Percentiles rank a stretch among this genome's conserved stretches.
Conservation (phyloP, 108 stramenopile genomes). For the Craspedostauros australis region DNA sequence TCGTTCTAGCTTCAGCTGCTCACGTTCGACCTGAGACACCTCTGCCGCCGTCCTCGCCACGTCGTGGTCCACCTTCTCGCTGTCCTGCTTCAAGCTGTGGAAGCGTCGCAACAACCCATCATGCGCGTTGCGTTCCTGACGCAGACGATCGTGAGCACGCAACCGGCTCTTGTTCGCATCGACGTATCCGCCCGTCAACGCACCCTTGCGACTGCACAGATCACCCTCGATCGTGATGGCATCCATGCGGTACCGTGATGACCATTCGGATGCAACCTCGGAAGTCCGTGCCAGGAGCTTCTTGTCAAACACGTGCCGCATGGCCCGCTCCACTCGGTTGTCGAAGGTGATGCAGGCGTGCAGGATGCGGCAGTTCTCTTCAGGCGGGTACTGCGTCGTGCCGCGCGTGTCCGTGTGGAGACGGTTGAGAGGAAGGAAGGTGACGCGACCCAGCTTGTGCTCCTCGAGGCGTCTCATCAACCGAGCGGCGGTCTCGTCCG, state of each 20-base stretch:
- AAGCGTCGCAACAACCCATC: too few species aligned
- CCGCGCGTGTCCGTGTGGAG: constrained; percentile 55
- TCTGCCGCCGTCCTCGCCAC: constrained; percentile 59
- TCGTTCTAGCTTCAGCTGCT: constrained; percentile 60
- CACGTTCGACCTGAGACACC: constrained; percentile 64
- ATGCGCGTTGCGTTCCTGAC: too few species aligned
- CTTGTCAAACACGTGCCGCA: constrained; percentile 90
- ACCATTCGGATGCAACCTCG: constrained; percentile 75
- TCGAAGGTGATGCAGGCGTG: constrained; percentile 75
- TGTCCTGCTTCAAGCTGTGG: constrained; percentile 38
- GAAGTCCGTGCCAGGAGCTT: constrained; percentile 85
- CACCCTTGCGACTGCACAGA: constrained; percentile 86
- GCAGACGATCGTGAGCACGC: constrained; percentile 43
- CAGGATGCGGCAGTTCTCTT: constrained; percentile 72
- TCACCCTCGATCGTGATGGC: constrained; percentile 98
- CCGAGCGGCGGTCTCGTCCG: constrained; percentile 90
- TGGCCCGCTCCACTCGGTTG: constrained; percentile 72
- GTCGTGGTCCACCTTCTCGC: constrained; percentile 58
- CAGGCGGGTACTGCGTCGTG: constrained; percentile 54
- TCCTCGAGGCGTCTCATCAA: constrained; percentile 86
- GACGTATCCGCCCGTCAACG: constrained; percentile 87
- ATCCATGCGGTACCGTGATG: constrained; percentile 70
- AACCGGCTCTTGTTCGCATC: constrained; percentile 69
- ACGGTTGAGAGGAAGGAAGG: constrained; percentile 96
- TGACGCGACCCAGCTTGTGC: constrained; percentile 88